phyloP scores from a whole-genome alignment of 805 yeast genomes.

The Saccharomycopsis sp. region DNA sequence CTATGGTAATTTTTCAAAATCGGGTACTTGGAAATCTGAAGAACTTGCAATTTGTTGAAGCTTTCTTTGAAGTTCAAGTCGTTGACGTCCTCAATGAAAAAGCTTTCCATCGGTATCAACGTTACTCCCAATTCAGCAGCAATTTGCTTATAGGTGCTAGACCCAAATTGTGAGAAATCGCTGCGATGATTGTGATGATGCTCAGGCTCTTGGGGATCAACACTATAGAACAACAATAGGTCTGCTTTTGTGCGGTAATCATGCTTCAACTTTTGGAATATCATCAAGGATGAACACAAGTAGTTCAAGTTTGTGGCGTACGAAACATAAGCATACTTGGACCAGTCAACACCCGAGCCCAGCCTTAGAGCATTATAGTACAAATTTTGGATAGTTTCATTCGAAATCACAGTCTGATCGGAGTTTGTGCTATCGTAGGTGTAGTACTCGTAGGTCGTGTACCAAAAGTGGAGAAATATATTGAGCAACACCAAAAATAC shows the following conservation, averaged over 20 bases:
- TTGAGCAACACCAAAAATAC: not conserved
- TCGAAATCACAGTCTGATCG: slow-evolving; percentile 5
- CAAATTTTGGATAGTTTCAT: not conserved
- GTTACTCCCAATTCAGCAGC: slow-evolving; percentile 24
- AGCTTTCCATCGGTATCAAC: slow-evolving; percentile 24
- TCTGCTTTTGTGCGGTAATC: slow-evolving; percentile 35
- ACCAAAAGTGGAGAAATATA: slow-evolving; percentile 1
- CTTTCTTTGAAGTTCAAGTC: slow-evolving; percentile 38
- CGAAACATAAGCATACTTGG: slow-evolving; percentile 45
- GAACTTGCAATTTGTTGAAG: slow-evolving; percentile 47
- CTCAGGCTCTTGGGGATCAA: slow-evolving; percentile 14
- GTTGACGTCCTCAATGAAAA: slow-evolving; percentile 22
- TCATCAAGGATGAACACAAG: slow-evolving; percentile 43
- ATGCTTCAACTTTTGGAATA: slow-evolving; percentile 33
- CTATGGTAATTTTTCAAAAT: slow-evolving; percentile 32
- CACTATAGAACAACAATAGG: slow-evolving; percentile 33
- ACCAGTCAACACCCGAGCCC: slow-evolving; percentile 32
- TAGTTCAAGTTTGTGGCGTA: slow-evolving; percentile 49
- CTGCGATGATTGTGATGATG: slow-evolving; percentile 13
- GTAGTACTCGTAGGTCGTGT: slow-evolving; percentile 10
- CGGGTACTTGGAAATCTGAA: slow-evolving; percentile 29
- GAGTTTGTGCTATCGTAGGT: not conserved
- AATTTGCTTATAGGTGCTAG: slow-evolving; percentile 16
- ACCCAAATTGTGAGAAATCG: slow-evolving; percentile 19
- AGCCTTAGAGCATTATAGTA: not conserved